Evolutionary conservation across 495 filamentous ascomycete genomes (phyloP), one percentile per base, ranked within the genome.

Genomic region (Acidomyces sp.): DNA sequence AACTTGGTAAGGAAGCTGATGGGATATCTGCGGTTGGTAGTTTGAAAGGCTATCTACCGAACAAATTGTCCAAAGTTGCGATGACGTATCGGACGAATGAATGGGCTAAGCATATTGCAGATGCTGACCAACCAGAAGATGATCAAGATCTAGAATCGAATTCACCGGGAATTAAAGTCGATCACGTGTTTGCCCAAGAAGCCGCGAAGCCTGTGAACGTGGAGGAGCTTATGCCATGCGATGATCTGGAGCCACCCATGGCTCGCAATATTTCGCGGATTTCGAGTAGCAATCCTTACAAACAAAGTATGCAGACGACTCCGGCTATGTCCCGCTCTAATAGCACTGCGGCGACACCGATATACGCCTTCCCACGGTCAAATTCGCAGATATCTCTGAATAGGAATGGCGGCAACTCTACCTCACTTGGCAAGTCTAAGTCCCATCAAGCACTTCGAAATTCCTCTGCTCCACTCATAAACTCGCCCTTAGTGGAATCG

Each of bases 1-100:
- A n/a, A 12, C 26, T 9, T 7, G 32, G 35, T 6, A 16, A 39
- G 19, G 34, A 33, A 3, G 39, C 31, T 7, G 41, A 70, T 9
- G 49, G 46, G 7, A 53, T 54, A 21, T 70, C 72, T 2, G 45
- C 56, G 6, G 50, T 49, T 15, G 25, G 39, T 5, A 49, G 45
- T 30, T 34, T 59, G 4, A 67, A 62, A 39, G 63, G 63, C 2
- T 63, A 65, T 21, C 60, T 78, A 3, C 74, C 75, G 2, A 49
- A 59, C 2, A 65, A 63, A 15, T 35, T 77, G n/a, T 87, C 87
- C 1, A 78, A 68, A 38, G 67, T 93, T 9, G 75, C 85, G 0
- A 66, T 81, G 53, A 81, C 78, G 0, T 95, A 90, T 51, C 74
- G 88, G 33, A 95, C 86, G 4, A 93, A 93, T 49, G 87, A 96